Conservation (phyloP, 2,329 filamentous ascomycete species). For the Elsinoe australis region DNA sequence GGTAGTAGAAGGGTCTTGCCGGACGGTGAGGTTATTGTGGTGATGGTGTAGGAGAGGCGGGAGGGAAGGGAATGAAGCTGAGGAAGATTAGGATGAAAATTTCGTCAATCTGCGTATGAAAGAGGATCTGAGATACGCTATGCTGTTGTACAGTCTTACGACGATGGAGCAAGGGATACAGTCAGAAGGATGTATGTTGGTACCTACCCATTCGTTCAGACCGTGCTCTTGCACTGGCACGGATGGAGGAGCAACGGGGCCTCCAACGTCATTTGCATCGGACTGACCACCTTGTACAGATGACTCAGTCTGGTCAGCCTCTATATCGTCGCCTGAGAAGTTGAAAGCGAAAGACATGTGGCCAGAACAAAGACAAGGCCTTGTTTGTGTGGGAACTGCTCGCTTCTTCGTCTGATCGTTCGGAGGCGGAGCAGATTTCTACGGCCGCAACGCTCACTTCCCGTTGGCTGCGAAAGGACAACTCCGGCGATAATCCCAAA, state of each 20-base stretch:
- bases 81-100: background rate
- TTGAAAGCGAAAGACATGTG: conserved; percentile 47
- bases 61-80: conserved; percentile 57
- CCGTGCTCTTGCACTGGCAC: conserved; percentile 31
- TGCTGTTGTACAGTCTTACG: too few species aligned
- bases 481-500: too few species aligned
- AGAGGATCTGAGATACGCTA: too few species aligned
- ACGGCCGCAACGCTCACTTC: background rate
- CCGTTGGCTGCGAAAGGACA: conserved; percentile 10
- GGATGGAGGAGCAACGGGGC: background rate
- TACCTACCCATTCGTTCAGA: conserved; percentile 43
- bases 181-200: conserved; percentile 6
- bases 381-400: background rate
- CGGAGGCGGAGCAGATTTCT: too few species aligned
- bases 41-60: conserved; percentile 61
- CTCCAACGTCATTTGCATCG: conserved; percentile 9
- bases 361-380: background rate
- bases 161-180: too few species aligned
- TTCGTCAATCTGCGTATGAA: background rate
- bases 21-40: conserved; percentile 55
- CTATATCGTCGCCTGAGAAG: conserved; percentile 52
- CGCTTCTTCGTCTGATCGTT: background rate
- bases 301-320: conserved; percentile 24
- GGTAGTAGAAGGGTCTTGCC: conserved; percentile 51
- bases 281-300: conserved; percentile 8